phyloP scores from a whole-genome alignment of 2,329 filamentous ascomycete genomes.

The Alternaria arbusti region DNA sequence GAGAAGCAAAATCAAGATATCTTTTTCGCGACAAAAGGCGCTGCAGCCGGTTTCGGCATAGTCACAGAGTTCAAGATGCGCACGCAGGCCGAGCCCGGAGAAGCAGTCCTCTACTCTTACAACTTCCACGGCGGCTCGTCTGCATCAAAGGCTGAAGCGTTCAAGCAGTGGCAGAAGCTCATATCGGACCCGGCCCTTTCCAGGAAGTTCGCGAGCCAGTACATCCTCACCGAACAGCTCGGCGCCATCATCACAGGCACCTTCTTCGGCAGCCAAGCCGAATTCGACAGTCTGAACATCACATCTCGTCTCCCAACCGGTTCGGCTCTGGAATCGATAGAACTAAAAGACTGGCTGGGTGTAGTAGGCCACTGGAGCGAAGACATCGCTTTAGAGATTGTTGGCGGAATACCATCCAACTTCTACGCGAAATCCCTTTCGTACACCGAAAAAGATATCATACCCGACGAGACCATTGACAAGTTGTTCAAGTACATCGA shows the following conservation, averaged over 20 bases:
- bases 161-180: conserved; percentile 47
- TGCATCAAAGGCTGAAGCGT: conserved; percentile 33
- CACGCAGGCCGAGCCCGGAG: conserved; percentile 41
- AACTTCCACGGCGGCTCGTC: conserved; percentile 34
- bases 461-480: conserved; percentile 39
- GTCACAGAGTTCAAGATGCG: conserved; percentile 50
- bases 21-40: conserved; percentile 53
- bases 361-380: conserved; percentile 43
- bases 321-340: conserved; percentile 26
- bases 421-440: conserved; percentile 47
- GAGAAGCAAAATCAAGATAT: conserved; percentile 47
- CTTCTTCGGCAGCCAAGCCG: conserved; percentile 40
- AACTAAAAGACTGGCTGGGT: conserved; percentile 43
- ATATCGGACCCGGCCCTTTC: conserved; percentile 39
- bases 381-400: conserved; percentile 38
- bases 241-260: conserved; percentile 42
- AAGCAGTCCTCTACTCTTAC: conserved; percentile 44
- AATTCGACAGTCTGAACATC: conserved; percentile 45
- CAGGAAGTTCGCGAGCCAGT: conserved; percentile 43
- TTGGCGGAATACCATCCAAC: conserved; percentile 37
- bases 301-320: conserved; percentile 28
- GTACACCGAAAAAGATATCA: conserved; percentile 40
- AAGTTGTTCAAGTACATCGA: conserved; percentile 43
- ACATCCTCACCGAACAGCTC: conserved; percentile 38
- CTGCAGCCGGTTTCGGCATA: conserved; percentile 52